Percentiles rank a stretch among this genome's conserved stretches.
phyloP scores from a whole-genome alignment of 495 filamentous ascomycete genomes.

The Lineolata rhizophorae region DNA sequence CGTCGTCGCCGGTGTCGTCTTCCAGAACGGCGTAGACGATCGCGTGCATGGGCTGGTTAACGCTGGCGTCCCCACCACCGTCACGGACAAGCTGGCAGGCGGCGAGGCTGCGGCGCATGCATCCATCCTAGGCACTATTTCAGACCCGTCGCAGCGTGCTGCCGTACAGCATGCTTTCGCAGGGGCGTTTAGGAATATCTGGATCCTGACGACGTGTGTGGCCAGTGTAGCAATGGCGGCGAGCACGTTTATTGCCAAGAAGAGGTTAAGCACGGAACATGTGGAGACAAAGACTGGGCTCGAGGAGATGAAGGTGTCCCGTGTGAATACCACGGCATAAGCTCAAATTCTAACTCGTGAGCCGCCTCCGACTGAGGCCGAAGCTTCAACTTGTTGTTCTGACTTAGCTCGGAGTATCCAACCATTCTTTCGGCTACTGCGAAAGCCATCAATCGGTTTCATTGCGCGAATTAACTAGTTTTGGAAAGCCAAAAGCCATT shows the following conservation, averaged over 20 bases:
- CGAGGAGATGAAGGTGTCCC: slow-evolving; percentile 9
- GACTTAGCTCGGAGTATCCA: too few relatives aligned
- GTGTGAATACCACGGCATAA: too few relatives aligned
- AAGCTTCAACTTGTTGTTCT: too few relatives aligned
- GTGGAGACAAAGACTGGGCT: slow-evolving; percentile 35
- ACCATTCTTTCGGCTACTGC: too few relatives aligned
- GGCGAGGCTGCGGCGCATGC: slow-evolving; percentile 30
- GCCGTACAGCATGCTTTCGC: slow-evolving; percentile 34
- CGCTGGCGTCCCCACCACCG: slow-evolving; percentile 22
- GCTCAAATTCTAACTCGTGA: too few relatives aligned
- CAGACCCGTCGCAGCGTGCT: slow-evolving; percentile 21
- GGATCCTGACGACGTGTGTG: slow-evolving; percentile 36
- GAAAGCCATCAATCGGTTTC: too few relatives aligned
- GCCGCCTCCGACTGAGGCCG: too few relatives aligned
- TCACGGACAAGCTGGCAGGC: slow-evolving; percentile 24
- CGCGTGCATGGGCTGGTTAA: slow-evolving; percentile 21
- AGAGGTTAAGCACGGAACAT: slow-evolving; percentile 32
- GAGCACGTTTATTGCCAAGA: slow-evolving; percentile 30
- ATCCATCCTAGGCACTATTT: slow-evolving; percentile 21
- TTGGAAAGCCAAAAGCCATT: too few relatives aligned
- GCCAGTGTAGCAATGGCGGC: slow-evolving; percentile 26
- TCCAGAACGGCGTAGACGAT: slow-evolving; percentile 33
- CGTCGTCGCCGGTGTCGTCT: slow-evolving; percentile 18
- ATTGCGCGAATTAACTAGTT: too few relatives aligned
- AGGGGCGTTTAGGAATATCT: slow-evolving; percentile 37